Percentiles rank a stretch among this genome's conserved stretches.
These are phyloP conservation scores for Curvularia eragrostidis DNA, from an alignment of 2,329 filamentous ascomycete species.

Conservation along the genomic window DNA sequence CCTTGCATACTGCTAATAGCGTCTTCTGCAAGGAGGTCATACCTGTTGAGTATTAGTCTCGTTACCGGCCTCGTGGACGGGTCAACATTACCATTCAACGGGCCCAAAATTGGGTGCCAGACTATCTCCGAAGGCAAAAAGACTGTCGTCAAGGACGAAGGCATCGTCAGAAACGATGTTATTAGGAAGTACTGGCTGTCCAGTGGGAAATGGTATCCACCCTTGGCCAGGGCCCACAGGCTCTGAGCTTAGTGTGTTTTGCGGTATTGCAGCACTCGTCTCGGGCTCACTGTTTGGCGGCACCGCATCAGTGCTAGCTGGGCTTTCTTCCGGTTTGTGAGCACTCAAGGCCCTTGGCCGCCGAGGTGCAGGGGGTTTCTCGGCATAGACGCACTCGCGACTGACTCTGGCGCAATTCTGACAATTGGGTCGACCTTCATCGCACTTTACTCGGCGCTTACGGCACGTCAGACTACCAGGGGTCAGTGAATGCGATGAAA, in stretches of 20 bases:
- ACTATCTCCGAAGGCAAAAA: slow-evolving; percentile 36
- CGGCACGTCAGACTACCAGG: slow-evolving; percentile 52
- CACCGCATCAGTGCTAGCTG: slow-evolving; percentile 13
- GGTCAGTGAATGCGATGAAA: slow-evolving; percentile 11
- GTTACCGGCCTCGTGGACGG: not conserved
- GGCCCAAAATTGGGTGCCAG: slow-evolving; percentile 52
- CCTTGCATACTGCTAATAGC: slow-evolving; percentile 45
- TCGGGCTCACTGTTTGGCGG: slow-evolving; percentile 8
- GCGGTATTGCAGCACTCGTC: slow-evolving; percentile 1
- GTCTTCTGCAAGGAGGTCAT: slow-evolving; percentile 56
- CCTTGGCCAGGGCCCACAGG: slow-evolving; percentile 17
- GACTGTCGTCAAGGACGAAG: slow-evolving; percentile 34
- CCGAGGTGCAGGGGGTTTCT: slow-evolving; percentile 14
- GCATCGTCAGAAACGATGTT: slow-evolving; percentile 30
- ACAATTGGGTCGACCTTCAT: slow-evolving; percentile 55
- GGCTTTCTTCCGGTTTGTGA: slow-evolving; percentile 16
- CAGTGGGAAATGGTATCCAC: slow-evolving; percentile 25
- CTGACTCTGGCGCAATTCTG: slow-evolving; percentile 53
- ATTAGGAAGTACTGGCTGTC: slow-evolving; percentile 23
- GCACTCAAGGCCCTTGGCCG: slow-evolving; percentile 21
- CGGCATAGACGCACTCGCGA: slow-evolving; percentile 51
- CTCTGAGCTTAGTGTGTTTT: slow-evolving; percentile 15
- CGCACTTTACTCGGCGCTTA: slow-evolving; percentile 59
- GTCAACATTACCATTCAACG: slow-evolving; percentile 48
- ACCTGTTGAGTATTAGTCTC: slow-evolving; percentile 26